Percentiles rank a stretch among this genome's conserved stretches.
These are phyloP conservation scores for Cyathus striatus DNA, from an alignment of 768 basidiomycete species.

Conservation along the genomic window DNA sequence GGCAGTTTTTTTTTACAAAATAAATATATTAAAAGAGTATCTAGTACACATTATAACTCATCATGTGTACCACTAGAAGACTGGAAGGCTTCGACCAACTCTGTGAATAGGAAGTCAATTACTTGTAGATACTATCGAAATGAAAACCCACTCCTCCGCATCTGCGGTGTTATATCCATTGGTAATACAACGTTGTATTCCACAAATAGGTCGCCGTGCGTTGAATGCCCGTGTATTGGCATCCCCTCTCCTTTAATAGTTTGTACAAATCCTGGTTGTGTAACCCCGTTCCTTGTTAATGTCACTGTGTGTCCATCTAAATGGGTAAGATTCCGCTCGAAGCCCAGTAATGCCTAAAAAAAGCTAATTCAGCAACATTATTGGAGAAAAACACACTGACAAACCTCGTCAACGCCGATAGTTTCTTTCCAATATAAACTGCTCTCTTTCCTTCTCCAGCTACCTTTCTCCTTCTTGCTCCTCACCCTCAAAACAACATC, in stretches of 20 bases:
- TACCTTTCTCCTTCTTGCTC: constrained; percentile 71
- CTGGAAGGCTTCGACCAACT: constrained; percentile 51
- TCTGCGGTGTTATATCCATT: constrained; percentile 57
- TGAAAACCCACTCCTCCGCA: constrained; percentile 65
- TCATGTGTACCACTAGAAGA: constrained; percentile 31
- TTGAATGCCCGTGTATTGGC: constrained; percentile 57
- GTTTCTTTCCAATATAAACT: constrained; percentile 91
- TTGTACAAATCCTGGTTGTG: constrained; percentile 92
- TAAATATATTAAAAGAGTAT: constrained; percentile 7
- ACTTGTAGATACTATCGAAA: constrained; percentile 4
- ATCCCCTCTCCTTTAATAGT: constrained; percentile 86
- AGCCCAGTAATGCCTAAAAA: constrained; percentile 88
- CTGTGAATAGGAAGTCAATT: constrained; percentile 23
- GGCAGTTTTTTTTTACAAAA: not conserved
- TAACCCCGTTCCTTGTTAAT: constrained; percentile 71
- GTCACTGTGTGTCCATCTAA: constrained; percentile 81
- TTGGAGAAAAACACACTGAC: not conserved
- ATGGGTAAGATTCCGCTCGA: constrained; percentile 86
- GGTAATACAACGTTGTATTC: constrained; percentile 95
- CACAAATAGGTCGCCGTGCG: constrained; percentile 82
- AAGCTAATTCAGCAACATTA: constrained; percentile 1
- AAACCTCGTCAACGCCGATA: constrained; percentile 87
- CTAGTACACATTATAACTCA: constrained; percentile 31
- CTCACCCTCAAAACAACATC: constrained; percentile 86
- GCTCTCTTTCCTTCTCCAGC: constrained; percentile 85